Evolutionary conservation across 345 rosid species (phyloP).

Genomic region (Salix caprea): DNA sequence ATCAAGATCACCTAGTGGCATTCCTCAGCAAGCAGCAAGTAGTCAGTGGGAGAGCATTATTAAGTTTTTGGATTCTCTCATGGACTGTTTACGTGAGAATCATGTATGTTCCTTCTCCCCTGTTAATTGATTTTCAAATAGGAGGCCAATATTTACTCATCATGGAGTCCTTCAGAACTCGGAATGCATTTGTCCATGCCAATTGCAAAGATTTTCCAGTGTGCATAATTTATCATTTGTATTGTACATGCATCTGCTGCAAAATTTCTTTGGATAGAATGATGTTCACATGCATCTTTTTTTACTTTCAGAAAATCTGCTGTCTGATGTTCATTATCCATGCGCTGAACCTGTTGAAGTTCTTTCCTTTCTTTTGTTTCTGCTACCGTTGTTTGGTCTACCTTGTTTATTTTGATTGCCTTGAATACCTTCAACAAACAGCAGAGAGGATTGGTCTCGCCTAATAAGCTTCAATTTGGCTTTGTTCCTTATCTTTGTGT

Average conservation of each 20-base stretch:
- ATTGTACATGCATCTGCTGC: too few species aligned
- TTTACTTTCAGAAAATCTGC: too few species aligned
- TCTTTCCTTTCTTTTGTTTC: too few species aligned
- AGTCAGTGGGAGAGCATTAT: slow-evolving; percentile 92
- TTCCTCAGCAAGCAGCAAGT: slow-evolving; percentile 51
- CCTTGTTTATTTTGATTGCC: not conserved
- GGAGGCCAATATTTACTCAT: not conserved
- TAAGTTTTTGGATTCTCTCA: slow-evolving; percentile 84
- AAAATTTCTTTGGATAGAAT: too few species aligned
- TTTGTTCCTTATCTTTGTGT: not conserved
- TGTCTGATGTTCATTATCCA: too few species aligned
- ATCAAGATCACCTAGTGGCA: slow-evolving; percentile 69
- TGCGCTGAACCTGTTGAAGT: too few species aligned
- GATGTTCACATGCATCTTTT: too few species aligned
- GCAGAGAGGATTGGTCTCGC: not conserved
- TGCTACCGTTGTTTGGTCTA: not conserved
- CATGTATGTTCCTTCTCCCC: slow-evolving; percentile 48
- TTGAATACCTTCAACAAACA: not conserved
- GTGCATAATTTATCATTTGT: too few species aligned
- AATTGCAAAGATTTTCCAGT: not conserved
- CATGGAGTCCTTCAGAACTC: too few species aligned
- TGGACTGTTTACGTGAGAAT: slow-evolving; percentile 69
- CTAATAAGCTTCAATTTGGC: not conserved
- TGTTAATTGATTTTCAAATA: not conserved
- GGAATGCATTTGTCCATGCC: not conserved